phyloP scores from a whole-genome alignment of 331 rosid genomes.

The Prunus yedoensis region DNA sequence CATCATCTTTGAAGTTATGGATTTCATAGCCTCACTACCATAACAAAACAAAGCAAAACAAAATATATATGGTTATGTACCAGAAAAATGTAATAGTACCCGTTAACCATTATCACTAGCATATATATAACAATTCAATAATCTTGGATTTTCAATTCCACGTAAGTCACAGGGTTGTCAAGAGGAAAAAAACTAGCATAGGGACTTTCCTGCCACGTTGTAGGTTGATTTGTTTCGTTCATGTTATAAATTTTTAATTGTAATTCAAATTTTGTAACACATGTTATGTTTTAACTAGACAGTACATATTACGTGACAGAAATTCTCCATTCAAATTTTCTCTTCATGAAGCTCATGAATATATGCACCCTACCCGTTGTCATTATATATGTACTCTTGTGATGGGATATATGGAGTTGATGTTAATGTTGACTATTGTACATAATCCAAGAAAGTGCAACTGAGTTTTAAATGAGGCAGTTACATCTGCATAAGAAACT shows the following conservation, averaged over 20 bases:
- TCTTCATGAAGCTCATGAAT: neutral
- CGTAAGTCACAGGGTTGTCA: no score
- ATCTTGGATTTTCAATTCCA: no score
- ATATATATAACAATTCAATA: no score
- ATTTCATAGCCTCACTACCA: conserved; percentile 37
- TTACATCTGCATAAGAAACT: neutral
- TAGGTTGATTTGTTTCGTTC: no score
- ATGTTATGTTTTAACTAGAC: no score
- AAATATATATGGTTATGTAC: neutral
- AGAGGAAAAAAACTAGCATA: no score
- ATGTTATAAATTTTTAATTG: no score
- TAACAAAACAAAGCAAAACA: neutral
- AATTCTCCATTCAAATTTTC: no score
- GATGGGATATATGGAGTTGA: neutral
- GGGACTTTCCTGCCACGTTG: no score
- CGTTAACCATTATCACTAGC: no score
- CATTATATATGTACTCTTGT: neutral
- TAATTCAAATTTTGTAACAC: no score
- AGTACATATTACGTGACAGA: neutral
- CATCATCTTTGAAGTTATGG: conserved; percentile 36
- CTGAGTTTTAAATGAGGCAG: conserved; percentile 7
- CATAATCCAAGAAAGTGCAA: neutral
- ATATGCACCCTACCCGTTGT: neutral
- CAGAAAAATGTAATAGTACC: neutral
- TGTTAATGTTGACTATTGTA: neutral